Base-by-base conservation (phyloP, 345 rosid species). In the Noccaea caerulescens region DNA sequence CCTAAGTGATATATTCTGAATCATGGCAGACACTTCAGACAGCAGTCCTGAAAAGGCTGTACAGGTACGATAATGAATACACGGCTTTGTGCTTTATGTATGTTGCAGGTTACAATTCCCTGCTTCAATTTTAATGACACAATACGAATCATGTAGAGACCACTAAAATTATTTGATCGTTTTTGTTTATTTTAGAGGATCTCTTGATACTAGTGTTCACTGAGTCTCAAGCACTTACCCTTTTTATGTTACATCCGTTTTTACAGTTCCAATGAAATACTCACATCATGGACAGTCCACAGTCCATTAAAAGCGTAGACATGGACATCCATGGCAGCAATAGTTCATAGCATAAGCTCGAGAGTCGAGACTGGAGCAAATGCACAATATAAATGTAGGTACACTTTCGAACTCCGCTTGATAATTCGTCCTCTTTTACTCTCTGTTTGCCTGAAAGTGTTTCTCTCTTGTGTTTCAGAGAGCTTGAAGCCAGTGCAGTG, bases 361-460 rank as follows among this genome's bases (percentile, higher is more conserved):
- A 45, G 67, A 63, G 23, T 6, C 10, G 67, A 45, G 67, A 63
- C 34, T 45, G 56, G 63, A 53, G 11, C 55, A 62, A 49, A 30
- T 51, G 46, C 56, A 44, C 64, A 27, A 27, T 27, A 34, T 34
- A 46, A 55, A 36, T 55, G 76, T 63, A 54, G 53, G 43, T 4
- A 34, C 43, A 14, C 16, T 39, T 47, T 70, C 58, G 16, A 16
- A 50, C 52, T 30, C 11, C 20, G 42, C n/a, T 53, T 23, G 27
- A 53, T 33, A 42, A n/a, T 44, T 32, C 41, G 5, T 62, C 12
- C n/a, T 4, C 5, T 8, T 18, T 20, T 10, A 10, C 46, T n/a
- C 10, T 43, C 30, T 63, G 63, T 42, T 71, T 71, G 32, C 5
- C 55, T 33, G 18, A 62, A 53, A 9, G 32, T 14, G 33, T 14